These are phyloP conservation scores for Phytophthora tubulina DNA, from an alignment of 352 stramenopile genomes.

Conservation along the genomic window DNA sequence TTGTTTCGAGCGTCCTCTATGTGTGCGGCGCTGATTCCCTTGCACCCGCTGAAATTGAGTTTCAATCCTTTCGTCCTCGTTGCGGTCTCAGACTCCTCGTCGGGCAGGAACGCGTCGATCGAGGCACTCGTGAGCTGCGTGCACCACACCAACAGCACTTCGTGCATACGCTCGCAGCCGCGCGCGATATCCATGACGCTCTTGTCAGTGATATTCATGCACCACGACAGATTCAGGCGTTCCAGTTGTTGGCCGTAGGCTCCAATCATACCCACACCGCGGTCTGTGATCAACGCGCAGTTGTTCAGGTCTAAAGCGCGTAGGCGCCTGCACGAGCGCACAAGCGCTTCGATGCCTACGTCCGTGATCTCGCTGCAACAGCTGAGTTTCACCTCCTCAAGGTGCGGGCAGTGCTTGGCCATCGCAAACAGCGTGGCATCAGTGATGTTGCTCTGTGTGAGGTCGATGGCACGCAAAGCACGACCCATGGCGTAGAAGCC, in stretches of 20 bases:
- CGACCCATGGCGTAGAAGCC: constrained; percentile 60
- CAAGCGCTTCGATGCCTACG: constrained; percentile 72
- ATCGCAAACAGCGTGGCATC: constrained; percentile 73
- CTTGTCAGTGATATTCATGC: constrained; percentile 91
- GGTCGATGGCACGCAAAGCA: constrained; percentile 62
- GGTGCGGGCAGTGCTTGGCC: constrained; percentile 64
- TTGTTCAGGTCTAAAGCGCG: constrained; percentile 79
- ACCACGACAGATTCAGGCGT: constrained; percentile 85
- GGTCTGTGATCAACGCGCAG: constrained; percentile 83
- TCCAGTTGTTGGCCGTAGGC: constrained; percentile 65
- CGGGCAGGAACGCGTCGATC: constrained; percentile 63
- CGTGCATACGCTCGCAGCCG: constrained; percentile 67
- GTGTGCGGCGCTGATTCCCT: constrained; percentile 54
- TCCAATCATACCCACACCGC: constrained; percentile 66
- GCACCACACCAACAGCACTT: constrained; percentile 85
- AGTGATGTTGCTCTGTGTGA: constrained; percentile 81
- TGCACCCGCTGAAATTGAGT: constrained; percentile 80
- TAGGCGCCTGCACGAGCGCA: constrained; percentile 60
- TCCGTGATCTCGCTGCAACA: constrained; percentile 86
- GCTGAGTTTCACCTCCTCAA: constrained; percentile 79
- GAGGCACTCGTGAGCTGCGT: constrained; percentile 83
- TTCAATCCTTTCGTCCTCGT: constrained; percentile 36
- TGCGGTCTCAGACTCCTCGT: constrained; percentile 13
- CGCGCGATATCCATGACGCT: constrained; percentile 72
- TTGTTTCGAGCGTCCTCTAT: constrained; percentile 44